These are phyloP conservation scores for Symbiodinium natans DNA, from an alignment of 73 alveolate species.

Conservation along the genomic window DNA sequence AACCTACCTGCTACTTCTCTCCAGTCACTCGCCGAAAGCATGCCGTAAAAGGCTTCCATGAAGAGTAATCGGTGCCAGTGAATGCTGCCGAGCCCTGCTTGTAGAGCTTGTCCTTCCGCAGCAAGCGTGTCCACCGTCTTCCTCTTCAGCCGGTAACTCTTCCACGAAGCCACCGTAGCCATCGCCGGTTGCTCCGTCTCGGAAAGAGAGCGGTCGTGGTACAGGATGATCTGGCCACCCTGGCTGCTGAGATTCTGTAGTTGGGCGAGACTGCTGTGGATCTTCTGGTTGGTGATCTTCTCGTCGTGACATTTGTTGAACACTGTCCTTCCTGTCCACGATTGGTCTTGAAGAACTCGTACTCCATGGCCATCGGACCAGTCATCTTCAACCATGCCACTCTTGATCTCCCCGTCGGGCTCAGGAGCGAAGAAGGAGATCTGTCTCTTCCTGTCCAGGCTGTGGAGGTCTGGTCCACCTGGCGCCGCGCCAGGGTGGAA, in stretches of 20 bases:
- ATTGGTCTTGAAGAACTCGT: not conserved
- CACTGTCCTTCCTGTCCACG: not conserved
- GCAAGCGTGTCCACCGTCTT: not conserved
- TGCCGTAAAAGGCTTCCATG: not conserved
- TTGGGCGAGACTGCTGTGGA: not conserved
- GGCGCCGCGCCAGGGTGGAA: slow-evolving; percentile 17
- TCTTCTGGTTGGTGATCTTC: not conserved
- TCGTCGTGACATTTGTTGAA: not conserved
- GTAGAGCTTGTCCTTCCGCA: not conserved
- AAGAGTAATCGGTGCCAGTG: slow-evolving; percentile 9
- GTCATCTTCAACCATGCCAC: not conserved
- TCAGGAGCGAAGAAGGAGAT: too few species aligned
- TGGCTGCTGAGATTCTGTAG: not conserved
- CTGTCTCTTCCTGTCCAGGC: not conserved
- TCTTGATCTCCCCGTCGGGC: too few species aligned
- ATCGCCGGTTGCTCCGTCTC: not conserved
- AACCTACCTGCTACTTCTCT: not conserved
- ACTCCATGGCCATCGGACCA: not conserved
- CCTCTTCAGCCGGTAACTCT: slow-evolving; percentile 9
- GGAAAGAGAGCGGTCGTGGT: not conserved
- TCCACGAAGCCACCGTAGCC: not conserved
- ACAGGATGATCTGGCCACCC: not conserved
- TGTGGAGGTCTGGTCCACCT: slow-evolving; percentile 1
- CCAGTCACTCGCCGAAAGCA: not conserved
- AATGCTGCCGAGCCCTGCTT: not conserved